These are phyloP conservation scores for Pinus taeda DNA, from an alignment of 75 land plant genomes.

Conservation along the genomic window DNA sequence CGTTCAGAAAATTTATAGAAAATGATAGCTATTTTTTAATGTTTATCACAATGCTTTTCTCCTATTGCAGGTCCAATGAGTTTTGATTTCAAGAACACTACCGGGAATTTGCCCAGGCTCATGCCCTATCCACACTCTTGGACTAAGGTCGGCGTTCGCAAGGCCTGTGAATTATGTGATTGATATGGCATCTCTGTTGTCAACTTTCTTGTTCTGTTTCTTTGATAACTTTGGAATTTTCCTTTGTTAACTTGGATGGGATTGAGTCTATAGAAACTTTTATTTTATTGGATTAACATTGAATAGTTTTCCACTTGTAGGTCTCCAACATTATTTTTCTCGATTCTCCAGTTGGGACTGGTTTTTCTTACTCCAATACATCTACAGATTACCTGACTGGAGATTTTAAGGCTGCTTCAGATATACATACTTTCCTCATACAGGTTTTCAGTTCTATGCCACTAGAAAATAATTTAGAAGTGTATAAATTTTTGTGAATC, in stretches of 20 bases:
- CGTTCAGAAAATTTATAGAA: too few relatives aligned
- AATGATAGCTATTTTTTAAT: not conserved
- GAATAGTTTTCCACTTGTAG: slow-evolving; percentile 27
- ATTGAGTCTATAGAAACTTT: not conserved
- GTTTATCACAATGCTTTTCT: not conserved
- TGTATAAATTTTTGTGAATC: not conserved
- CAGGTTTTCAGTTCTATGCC: slow-evolving; percentile 31
- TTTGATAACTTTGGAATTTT: not conserved
- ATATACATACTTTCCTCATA: slow-evolving; percentile 71
- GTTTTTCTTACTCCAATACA: slow-evolving; percentile 73
- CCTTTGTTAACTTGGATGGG: too few relatives aligned
- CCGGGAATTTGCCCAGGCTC: slow-evolving; percentile 44
- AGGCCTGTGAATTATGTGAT: not conserved
- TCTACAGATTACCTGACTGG: slow-evolving; percentile 63
- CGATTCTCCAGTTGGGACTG: slow-evolving; percentile 95
- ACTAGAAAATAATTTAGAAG: not conserved
- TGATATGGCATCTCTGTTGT: not conserved
- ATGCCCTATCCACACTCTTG: slow-evolving; percentile 42
- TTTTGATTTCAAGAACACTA: slow-evolving; percentile 19
- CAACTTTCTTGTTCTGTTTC: not conserved
- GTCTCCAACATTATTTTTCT: slow-evolving; percentile 83
- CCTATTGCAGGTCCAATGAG: slow-evolving; percentile 47
- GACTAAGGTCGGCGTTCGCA: slow-evolving; percentile 65
- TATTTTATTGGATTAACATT: not conserved
- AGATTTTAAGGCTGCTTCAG: slow-evolving; percentile 71